These are phyloP conservation scores for Pseudogymnoascus sp. DNA, from an alignment of 2,329 filamentous ascomycete species.

Conservation along the genomic window DNA sequence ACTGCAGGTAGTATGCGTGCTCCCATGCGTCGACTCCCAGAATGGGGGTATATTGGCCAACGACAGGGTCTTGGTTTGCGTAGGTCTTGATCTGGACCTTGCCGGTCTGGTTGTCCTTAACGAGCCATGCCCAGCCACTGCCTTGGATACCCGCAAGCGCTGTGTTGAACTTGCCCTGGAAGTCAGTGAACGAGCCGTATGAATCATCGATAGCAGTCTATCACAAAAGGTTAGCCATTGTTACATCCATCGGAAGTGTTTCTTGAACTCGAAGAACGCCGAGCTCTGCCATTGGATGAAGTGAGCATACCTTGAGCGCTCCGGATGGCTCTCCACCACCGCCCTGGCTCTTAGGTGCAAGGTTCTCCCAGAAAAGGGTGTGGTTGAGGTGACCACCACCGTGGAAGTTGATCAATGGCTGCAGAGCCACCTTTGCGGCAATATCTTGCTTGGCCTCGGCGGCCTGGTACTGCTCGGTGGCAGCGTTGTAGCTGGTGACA, in stretches of 20 bases:
- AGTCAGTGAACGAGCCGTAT: slow-evolving; percentile 43
- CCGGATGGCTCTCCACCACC: slow-evolving; percentile 51
- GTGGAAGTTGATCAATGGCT: slow-evolving; percentile 57
- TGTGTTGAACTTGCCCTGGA: slow-evolving; percentile 50
- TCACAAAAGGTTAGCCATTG: slow-evolving; percentile 18
- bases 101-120: slow-evolving; percentile 46
- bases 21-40: slow-evolving; percentile 93
- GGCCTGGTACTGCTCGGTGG: slow-evolving; percentile 60
- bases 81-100: slow-evolving; percentile 57
- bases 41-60: slow-evolving; percentile 72
- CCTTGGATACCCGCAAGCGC: slow-evolving; percentile 53
- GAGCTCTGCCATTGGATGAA: slow-evolving; percentile 24
- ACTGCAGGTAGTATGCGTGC: slow-evolving; percentile 92
- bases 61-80: slow-evolving; percentile 83
- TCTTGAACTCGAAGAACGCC: background rate
- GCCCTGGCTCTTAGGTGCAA: slow-evolving; percentile 57
- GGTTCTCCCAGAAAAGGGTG: slow-evolving; percentile 61
- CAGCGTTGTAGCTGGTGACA: slow-evolving; percentile 79
- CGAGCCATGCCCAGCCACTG: slow-evolving; percentile 49
- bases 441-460: slow-evolving; percentile 46
- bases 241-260: background rate
- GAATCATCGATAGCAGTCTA: slow-evolving; percentile 28
- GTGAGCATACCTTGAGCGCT: slow-evolving; percentile 31
- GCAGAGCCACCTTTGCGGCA: slow-evolving; percentile 42
- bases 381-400: slow-evolving; percentile 61